Evolutionary conservation across 257 asterid species (phyloP).

Genomic region (Cordia subcordata): DNA sequence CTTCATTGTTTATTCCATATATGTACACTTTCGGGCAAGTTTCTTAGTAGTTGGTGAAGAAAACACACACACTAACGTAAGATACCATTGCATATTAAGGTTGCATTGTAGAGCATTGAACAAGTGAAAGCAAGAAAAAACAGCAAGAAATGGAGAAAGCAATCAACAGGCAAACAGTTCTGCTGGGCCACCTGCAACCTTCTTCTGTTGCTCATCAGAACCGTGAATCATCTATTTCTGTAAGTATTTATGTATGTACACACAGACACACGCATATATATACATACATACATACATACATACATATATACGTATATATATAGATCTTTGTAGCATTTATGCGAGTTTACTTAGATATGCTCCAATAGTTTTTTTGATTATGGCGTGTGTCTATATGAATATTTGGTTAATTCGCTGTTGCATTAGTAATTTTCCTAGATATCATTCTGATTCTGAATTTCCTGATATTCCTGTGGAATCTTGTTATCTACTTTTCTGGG

Average conservation of each 20-base stretch:
- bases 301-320: no score
- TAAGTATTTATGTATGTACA: no score
- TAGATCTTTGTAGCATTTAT: no score
- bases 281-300: no score
- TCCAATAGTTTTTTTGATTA: background rate
- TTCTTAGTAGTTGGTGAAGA: no score
- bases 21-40: background rate
- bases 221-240: slow-evolving; percentile 42
- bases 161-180: slow-evolving; percentile 53
- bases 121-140: background rate
- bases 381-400: background rate
- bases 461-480: background rate
- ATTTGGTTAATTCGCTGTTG: background rate
- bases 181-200: slow-evolving; percentile 58
- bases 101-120: background rate
- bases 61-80: no score
- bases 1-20: no score
- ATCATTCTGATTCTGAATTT: no score
- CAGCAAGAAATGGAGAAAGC: slow-evolving; percentile 61
- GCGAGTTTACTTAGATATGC: no score
- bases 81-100: background rate
- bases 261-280: no score
- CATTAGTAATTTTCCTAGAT: no score
- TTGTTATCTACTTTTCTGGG: background rate
- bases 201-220: slow-evolving; percentile 28